These are phyloP conservation scores for Paramecium pentaurelia DNA, from an alignment of 73 alveolate genomes.

Conservation along the genomic window DNA sequence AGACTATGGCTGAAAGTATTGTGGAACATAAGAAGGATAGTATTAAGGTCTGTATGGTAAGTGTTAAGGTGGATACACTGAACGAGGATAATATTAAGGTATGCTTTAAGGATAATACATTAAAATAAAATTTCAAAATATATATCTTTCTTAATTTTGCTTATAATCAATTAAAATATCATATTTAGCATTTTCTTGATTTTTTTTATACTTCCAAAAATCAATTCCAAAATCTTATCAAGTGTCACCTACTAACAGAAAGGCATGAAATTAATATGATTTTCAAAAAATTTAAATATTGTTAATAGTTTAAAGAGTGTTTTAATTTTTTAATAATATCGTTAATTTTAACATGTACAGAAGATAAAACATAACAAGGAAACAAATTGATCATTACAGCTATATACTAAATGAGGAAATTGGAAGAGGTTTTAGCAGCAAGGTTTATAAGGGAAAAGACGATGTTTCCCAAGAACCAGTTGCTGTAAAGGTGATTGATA, in stretches of 20 bases:
- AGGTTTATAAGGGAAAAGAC: constrained; percentile 55
- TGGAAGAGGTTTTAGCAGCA: constrained; percentile 56
- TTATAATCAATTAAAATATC: background rate
- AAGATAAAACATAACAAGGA: constrained; percentile 30
- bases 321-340: background rate
- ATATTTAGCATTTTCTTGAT: background rate
- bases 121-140: background rate
- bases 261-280: background rate
- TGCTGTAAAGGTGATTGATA: constrained; percentile 62
- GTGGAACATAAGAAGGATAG: background rate
- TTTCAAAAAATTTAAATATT: background rate
- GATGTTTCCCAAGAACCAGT: constrained; percentile 49
- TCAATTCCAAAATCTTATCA: background rate
- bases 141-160: background rate
- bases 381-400: constrained; percentile 56
- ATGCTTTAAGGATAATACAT: background rate
- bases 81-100: background rate
- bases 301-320: background rate
- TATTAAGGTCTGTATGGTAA: background rate
- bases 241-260: background rate
- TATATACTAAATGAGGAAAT: constrained; percentile 47
- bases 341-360: constrained; percentile 5
- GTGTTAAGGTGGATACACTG: background rate
- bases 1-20: background rate
- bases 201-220: background rate